Evolutionary conservation across 352 stramenopile genomes (phyloP), one percentile per base, ranked within the genome.

Genomic region (Phytopythium kandeliae): DNA sequence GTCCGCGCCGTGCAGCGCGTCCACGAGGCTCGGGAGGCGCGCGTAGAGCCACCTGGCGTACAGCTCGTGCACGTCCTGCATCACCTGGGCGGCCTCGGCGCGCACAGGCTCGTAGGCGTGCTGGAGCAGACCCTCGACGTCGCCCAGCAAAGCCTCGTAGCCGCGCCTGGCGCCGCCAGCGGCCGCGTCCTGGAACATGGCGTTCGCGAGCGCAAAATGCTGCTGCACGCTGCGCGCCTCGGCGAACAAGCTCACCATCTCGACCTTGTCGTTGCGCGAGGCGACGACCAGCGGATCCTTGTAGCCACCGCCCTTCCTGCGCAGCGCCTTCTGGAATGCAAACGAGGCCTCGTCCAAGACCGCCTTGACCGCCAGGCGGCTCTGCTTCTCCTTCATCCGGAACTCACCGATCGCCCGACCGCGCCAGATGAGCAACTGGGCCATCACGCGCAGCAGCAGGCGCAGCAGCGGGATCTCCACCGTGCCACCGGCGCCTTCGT

Each of bases 251-350:
- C 78, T 54, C 26, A 83, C 63, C 17, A 67, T 69, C 56, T 89
- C 75, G n/a, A 81, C 68, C 65, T 86, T 66, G 24, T 89, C 75
- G 22, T 89, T 87, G 41, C 78, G 71, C 28, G 75, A 87, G 6
- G 71, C 61, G 3, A 86, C 58, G 19, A 58, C 47, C 34, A 34
- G 40, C 13, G 8, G 24, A 4, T 28, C 55, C 24, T 19, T 61
- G 50, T 61, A 21, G 30, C 11, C 16, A 4, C 5, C 34, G 26
- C 7, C 16, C 35, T 55, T 43, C 60, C 60, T 30, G 30, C 4
- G 12, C 37, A 50, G 44, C 11, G 48, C 51, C 52, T 69, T 71
- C 3, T 62, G 62, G 30, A 85, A 56, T 2, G 62, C 61, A 11
- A 71, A 60, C 9, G 78, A 89, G 24, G 73, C 68, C 19, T 79